Percentiles rank a stretch among this genome's conserved stretches.
Conservation (phyloP, 148 eudicot species). For the Tetragonia tetragonoides region DNA sequence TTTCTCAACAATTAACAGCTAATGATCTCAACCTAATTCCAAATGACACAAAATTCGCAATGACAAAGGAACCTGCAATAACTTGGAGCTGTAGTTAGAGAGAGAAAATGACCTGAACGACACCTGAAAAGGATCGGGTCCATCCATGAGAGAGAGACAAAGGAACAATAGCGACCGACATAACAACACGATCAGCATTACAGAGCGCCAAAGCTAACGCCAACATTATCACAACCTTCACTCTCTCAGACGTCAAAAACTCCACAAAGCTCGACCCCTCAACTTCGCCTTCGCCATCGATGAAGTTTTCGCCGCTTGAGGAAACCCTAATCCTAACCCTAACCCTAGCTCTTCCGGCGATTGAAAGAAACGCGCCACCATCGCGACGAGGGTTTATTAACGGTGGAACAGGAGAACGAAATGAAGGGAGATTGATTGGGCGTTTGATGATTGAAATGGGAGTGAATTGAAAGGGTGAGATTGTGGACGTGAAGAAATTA, state of each 20-base stretch:
- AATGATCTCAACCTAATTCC: neutral
- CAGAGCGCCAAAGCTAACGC: constrained; percentile 87
- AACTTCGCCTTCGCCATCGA: constrained; percentile 22
- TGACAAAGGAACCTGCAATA: neutral
- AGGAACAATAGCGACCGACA: constrained; percentile 93
- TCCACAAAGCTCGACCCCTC: constrained; percentile 48
- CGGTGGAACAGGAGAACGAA: neutral
- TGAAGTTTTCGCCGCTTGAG: neutral
- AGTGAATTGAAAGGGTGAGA: constrained; percentile 12
- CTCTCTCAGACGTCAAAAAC: constrained; percentile 87
- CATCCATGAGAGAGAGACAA: constrained; percentile 63
- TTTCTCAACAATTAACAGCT: neutral
- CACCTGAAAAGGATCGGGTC: constrained; percentile 79
- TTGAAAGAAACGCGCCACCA: constrained; percentile 10
- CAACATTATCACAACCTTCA: constrained; percentile 87
- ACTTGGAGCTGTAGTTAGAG: neutral
- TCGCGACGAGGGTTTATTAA: constrained; percentile 5
- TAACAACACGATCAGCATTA: constrained; percentile 93
- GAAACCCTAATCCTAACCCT: constrained; percentile 23
- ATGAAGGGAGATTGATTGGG: neutral
- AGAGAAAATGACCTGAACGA: constrained; percentile 61
- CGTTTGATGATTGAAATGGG: constrained; percentile 14
- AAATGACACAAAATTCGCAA: neutral
- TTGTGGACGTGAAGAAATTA: constrained; percentile 2
- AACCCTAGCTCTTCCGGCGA: constrained; percentile 23